phyloP scores from a whole-genome alignment of 2,329 filamentous ascomycete species.

The Ambrosiella xylebori region DNA sequence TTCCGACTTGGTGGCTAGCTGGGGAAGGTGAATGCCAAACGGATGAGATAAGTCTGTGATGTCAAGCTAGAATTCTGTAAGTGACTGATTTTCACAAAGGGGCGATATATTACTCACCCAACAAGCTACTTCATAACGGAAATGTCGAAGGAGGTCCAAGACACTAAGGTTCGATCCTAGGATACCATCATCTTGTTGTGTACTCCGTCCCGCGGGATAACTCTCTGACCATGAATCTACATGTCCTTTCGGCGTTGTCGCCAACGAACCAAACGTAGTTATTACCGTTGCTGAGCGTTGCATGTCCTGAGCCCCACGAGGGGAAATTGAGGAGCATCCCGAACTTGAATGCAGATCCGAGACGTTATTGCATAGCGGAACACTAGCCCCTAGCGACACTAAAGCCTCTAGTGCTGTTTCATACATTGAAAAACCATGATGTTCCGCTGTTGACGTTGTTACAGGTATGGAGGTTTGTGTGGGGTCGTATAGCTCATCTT shows the following conservation, averaged over 20 bases:
- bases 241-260: slow-evolving; percentile 9
- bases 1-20: slow-evolving; percentile 17
- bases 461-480: neutral
- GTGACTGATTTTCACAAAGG: neutral
- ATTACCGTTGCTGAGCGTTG: neutral
- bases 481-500: neutral
- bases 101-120: slow-evolving; percentile 22
- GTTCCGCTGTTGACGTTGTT: neutral
- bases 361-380: too few relatives aligned
- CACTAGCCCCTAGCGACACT: slow-evolving; percentile 18
- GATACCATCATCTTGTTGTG: neutral
- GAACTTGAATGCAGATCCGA: too few relatives aligned
- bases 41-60: slow-evolving; percentile 25
- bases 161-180: slow-evolving; percentile 1
- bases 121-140: slow-evolving; percentile 27
- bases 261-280: neutral
- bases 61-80: slow-evolving; percentile 21
- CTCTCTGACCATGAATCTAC: neutral
- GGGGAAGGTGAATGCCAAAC: slow-evolving; percentile 23
- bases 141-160: slow-evolving; percentile 24
- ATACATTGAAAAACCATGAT: slow-evolving; percentile 14
- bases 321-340: too few relatives aligned
- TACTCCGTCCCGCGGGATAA: neutral
- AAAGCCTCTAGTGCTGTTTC: slow-evolving; percentile 21
- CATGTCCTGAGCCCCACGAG: too few relatives aligned